phyloP scores from a whole-genome alignment of 176 grass and related monocot species.

The Carex scoparia region DNA sequence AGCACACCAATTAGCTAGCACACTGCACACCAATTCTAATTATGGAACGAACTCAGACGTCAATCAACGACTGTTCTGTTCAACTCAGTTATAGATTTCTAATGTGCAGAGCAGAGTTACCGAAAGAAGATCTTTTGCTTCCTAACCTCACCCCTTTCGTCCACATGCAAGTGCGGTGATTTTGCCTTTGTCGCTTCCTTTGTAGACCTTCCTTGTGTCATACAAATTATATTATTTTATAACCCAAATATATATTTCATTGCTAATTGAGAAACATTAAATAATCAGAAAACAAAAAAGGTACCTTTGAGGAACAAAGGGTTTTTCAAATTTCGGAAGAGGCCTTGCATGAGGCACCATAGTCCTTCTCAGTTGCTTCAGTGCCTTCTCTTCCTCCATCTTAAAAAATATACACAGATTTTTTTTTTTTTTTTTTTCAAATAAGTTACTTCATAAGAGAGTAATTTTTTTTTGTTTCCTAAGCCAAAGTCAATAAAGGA shows the following conservation, averaged over 20 bases:
- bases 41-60: neutral
- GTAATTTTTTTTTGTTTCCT: neutral
- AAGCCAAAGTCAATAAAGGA: neutral
- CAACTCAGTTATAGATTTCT: neutral
- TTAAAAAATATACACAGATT: conserved; percentile 24
- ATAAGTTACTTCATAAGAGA: neutral
- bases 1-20: too few species aligned
- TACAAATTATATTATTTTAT: too few species aligned
- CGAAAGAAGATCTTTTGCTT: conserved; percentile 47
- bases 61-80: conserved; percentile 20
- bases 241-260: neutral
- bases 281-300: neutral
- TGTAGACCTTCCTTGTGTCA: conserved; percentile 34
- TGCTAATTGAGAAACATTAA: neutral
- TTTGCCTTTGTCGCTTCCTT: conserved; percentile 67
- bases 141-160: conserved; percentile 44
- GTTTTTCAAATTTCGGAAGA: conserved; percentile 77
- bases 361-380: conserved; percentile 81
- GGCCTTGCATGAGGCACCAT: conserved; percentile 83
- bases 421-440: neutral
- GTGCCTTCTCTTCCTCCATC: conserved; percentile 95
- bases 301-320: conserved; percentile 77
- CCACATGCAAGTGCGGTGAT: conserved; percentile 64
- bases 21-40: too few species aligned
- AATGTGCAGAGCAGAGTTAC: conserved; percentile 31